A percentile compares a stretch with the other conserved stretches of the same genome.
Conservation (phyloP, 2,329 filamentous ascomycete species). For the Coniosporium tulheliwenetii region DNA sequence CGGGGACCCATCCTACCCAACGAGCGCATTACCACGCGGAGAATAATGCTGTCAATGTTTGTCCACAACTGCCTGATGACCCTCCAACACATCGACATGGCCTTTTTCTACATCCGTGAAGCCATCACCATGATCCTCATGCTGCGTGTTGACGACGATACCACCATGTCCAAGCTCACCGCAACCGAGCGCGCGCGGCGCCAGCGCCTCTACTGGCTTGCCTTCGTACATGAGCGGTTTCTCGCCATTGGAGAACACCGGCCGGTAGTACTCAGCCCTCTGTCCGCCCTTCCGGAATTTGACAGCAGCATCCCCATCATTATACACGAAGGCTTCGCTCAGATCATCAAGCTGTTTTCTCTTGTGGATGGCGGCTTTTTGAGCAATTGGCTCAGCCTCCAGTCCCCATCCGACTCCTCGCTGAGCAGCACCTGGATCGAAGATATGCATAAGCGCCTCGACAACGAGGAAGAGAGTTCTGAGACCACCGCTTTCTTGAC, state of each 20-base stretch:
- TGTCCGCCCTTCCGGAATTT: slow-evolving; percentile 21
- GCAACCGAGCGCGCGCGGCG: slow-evolving; percentile 23
- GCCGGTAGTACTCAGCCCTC: slow-evolving; percentile 22
- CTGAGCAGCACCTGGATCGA: slow-evolving; percentile 29
- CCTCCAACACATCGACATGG: slow-evolving; percentile 30
- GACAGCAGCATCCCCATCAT: slow-evolving; percentile 22
- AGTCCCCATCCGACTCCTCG: slow-evolving; percentile 2
- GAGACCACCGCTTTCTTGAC: slow-evolving; percentile 11
- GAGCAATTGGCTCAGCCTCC: slow-evolving; percentile 24
- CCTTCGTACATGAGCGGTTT: slow-evolving; percentile 42
- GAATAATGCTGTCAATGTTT: slow-evolving; percentile 36
- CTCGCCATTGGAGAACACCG: slow-evolving; percentile 36
- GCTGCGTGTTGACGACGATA: slow-evolving; percentile 26
- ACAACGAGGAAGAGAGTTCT: slow-evolving; percentile 15
- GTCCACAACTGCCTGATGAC: slow-evolving; percentile 37
- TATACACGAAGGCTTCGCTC: slow-evolving; percentile 27
- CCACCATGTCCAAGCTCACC: slow-evolving; percentile 15
- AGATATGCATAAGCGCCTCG: slow-evolving; percentile 27
- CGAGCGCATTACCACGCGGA: slow-evolving; percentile 26
- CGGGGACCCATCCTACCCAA: slow-evolving; percentile 21
- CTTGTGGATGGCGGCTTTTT: slow-evolving; percentile 29
- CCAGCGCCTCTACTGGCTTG: slow-evolving; percentile 39
- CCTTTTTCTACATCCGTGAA: slow-evolving; percentile 36
- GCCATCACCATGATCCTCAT: slow-evolving; percentile 30
- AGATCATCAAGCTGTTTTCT: slow-evolving; percentile 28